phyloP scores from a whole-genome alignment of 176 grass and related monocot species.

The Neostapfia colusana region DNA sequence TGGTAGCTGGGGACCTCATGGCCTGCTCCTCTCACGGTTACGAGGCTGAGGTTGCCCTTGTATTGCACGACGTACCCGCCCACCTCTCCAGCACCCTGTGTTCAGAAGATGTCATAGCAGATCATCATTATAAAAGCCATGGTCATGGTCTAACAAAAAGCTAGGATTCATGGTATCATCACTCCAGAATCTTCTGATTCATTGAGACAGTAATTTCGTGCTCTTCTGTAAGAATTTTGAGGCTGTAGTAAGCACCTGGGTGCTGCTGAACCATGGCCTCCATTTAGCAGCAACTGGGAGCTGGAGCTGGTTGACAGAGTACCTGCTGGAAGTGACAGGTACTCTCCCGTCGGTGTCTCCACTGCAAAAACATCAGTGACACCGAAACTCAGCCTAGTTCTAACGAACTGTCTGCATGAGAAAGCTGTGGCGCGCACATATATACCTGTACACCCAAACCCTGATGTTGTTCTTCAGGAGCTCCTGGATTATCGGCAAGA shows the following conservation, averaged over 20 bases:
- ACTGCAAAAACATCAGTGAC: conserved; percentile 43
- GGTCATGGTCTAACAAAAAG: background rate
- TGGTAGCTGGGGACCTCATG: conserved; percentile 86
- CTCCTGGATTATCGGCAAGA: conserved; percentile 64
- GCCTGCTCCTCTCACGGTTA: conserved; percentile 86
- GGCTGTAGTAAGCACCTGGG: conserved; percentile 37
- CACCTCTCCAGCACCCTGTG: conserved; percentile 56
- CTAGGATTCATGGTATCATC: background rate
- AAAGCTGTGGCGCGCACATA: background rate
- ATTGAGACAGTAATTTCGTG: fast-evolving
- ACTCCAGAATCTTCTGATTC: background rate
- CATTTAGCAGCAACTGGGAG: conserved; percentile 52
- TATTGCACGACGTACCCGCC: conserved; percentile 65
- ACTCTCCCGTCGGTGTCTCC: conserved; percentile 73
- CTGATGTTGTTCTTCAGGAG: conserved; percentile 49
- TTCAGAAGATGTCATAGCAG: conserved; percentile 21
- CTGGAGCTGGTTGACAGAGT: conserved; percentile 70
- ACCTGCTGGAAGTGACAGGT: conserved; percentile 79
- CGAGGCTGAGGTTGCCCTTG: conserved; percentile 68
- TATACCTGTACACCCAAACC: conserved; percentile 91
- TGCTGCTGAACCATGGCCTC: conserved; percentile 63
- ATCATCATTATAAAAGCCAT: background rate
- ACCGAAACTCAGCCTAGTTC: background rate
- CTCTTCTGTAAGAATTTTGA: background rate
- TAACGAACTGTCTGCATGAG: background rate